These are phyloP conservation scores for Aschersonia sp. DNA, from an alignment of 2,329 filamentous ascomycete species.

Conservation along the genomic window DNA sequence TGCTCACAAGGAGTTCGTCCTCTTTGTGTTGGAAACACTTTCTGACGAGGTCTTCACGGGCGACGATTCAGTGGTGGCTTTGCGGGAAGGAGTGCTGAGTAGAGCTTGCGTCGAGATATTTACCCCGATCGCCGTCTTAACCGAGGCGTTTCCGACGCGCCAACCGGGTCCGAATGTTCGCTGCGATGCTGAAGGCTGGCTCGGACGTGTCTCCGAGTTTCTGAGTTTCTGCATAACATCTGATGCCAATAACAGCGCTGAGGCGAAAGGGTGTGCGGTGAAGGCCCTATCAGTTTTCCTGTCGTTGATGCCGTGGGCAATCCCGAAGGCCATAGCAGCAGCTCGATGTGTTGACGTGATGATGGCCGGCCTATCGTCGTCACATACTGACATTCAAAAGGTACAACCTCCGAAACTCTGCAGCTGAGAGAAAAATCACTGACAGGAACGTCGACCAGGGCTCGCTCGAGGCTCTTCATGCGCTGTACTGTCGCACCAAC, in stretches of 20 bases:
- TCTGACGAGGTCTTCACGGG: constrained; percentile 90
- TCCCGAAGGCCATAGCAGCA: constrained; percentile 64
- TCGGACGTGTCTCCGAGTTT: constrained; percentile 60
- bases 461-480: constrained; percentile 69
- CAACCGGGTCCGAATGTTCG: constrained; percentile 55
- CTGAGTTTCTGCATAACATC: constrained; percentile 58
- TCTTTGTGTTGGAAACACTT: constrained; percentile 77
- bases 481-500: constrained; percentile 60
- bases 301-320: constrained; percentile 74
- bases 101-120: constrained; percentile 89
- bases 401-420: constrained; percentile 20
- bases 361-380: constrained; percentile 54
- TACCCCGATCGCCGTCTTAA: constrained; percentile 61
- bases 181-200: constrained; percentile 74
- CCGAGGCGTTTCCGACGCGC: constrained; percentile 61
- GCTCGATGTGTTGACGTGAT: constrained; percentile 57
- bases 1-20: constrained; percentile 68
- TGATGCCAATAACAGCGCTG: constrained; percentile 47
- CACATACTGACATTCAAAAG: constrained; percentile 60
- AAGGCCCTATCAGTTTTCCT: constrained; percentile 66
- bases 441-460: constrained; percentile 32
- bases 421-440: background rate
- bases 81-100: constrained; percentile 73
- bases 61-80: constrained; percentile 72
- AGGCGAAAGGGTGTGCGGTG: constrained; percentile 55